Evolutionary conservation across 129 eudicot species (phyloP).

Genomic region (Sambucus nigra): DNA sequence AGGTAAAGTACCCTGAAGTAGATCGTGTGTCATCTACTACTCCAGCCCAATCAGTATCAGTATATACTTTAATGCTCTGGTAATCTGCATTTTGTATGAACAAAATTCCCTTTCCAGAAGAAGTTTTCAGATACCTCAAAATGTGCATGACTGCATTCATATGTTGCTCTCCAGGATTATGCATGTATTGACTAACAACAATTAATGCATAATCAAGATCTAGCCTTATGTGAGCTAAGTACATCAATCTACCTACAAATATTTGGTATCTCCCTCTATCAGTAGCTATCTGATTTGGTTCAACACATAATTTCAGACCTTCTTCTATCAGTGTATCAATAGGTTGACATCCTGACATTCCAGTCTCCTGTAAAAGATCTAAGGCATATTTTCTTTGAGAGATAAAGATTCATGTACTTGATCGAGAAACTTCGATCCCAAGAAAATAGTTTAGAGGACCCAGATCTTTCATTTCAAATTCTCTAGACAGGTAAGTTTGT

Average conservation of each 20-base stretch:
- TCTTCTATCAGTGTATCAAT: neutral
- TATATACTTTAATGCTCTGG: neutral
- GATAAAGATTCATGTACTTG: no score
- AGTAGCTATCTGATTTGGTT: no score
- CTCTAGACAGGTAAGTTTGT: no score
- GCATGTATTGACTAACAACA: neutral
- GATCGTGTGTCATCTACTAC: neutral
- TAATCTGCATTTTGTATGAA: neutral
- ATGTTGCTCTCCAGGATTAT: neutral
- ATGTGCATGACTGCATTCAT: neutral
- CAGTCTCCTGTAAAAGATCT: no score
- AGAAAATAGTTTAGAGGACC: no score
- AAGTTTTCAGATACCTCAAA: neutral
- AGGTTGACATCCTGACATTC: neutral
- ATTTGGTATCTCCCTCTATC: no score
- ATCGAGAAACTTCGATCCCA: no score
- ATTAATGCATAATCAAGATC: neutral
- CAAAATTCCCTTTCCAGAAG: neutral
- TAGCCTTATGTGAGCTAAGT: no score
- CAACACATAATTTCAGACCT: neutral
- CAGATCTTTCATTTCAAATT: no score
- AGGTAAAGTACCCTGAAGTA: conserved; percentile 1
- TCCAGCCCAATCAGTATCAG: neutral
- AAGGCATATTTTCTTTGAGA: no score
- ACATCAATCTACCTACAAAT: no score